Percentiles rank a stretch among this genome's conserved stretches.
Conservation (phyloP, 31 red algal species). For the Endocladia muricata region DNA sequence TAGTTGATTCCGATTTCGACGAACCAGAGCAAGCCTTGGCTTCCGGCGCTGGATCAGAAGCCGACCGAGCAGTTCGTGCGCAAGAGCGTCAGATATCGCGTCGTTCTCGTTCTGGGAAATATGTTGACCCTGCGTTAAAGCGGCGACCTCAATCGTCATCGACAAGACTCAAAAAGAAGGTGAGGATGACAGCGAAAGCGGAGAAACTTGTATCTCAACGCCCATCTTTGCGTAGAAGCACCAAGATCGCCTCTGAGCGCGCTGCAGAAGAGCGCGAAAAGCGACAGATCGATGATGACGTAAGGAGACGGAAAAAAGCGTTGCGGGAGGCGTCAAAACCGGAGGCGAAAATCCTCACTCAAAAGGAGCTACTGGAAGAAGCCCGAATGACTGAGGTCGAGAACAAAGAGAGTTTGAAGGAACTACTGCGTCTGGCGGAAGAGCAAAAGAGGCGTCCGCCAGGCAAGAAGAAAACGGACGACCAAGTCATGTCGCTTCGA, state of each 20-base stretch:
- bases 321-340: constrained; percentile 6
- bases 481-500: neutral
- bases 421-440: constrained; percentile 57
- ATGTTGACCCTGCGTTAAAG: constrained; percentile 31
- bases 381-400: constrained; percentile 32
- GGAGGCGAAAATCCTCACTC: constrained; percentile 13
- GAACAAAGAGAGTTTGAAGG: constrained; percentile 52
- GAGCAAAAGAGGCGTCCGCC: constrained; percentile 42
- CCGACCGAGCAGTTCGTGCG: constrained; percentile 9
- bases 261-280: constrained; percentile 50
- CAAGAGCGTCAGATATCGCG: constrained; percentile 3
- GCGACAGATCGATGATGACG: constrained; percentile 15
- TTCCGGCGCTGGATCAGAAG: neutral
- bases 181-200: neutral
- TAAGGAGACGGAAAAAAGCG: constrained; percentile 19
- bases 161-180: neutral
- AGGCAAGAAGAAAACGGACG: constrained; percentile 3
- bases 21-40: neutral
- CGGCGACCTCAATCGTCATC: neutral
- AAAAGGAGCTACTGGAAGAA: constrained; percentile 40
- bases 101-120: neutral
- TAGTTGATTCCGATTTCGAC: constrained; percentile 60
- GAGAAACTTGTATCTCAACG: neutral
- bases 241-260: constrained; percentile 40
- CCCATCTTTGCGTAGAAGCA: constrained; percentile 51